phyloP scores from a whole-genome alignment of 441 rosid genomes.

The Aleurites moluccanus region DNA sequence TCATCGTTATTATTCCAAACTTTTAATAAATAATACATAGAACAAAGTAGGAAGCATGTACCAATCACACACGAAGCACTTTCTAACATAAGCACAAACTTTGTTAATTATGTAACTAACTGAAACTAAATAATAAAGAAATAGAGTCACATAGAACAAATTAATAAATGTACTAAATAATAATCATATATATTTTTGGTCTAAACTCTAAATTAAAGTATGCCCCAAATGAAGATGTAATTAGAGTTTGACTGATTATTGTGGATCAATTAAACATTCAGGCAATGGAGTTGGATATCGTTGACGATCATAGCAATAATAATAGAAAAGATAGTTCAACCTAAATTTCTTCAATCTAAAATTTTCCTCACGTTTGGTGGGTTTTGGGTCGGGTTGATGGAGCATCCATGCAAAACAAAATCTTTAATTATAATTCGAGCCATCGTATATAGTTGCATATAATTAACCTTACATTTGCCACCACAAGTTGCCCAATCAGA shows the following conservation, averaged over 20 bases:
- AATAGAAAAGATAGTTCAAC: constrained; percentile 47
- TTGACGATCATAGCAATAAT: constrained; percentile 51
- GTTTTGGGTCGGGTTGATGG: constrained; percentile 30
- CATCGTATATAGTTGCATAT: no score
- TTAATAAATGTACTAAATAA: no score
- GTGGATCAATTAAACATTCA: constrained; percentile 30
- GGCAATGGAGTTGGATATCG: constrained; percentile 49
- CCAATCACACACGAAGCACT: not conserved
- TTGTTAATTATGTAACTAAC: not conserved
- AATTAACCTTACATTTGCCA: constrained; percentile 38
- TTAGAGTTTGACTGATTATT: not conserved
- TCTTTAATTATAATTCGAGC: no score
- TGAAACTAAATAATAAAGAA: no score
- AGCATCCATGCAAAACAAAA: constrained; percentile 37
- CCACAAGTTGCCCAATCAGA: constrained; percentile 46
- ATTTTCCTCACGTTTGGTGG: constrained; percentile 25
- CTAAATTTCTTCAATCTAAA: constrained; percentile 44
- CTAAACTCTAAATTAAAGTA: no score
- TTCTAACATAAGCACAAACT: not conserved
- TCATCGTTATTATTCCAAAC: no score
- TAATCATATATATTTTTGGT: no score
- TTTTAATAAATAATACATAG: not conserved
- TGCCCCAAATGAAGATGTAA: not conserved
- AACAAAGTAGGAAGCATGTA: not conserved
- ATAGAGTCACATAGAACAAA: no score